These are phyloP conservation scores for Monosporascus ibericus DNA, from an alignment of 2,329 filamentous ascomycete genomes.

Conservation along the genomic window DNA sequence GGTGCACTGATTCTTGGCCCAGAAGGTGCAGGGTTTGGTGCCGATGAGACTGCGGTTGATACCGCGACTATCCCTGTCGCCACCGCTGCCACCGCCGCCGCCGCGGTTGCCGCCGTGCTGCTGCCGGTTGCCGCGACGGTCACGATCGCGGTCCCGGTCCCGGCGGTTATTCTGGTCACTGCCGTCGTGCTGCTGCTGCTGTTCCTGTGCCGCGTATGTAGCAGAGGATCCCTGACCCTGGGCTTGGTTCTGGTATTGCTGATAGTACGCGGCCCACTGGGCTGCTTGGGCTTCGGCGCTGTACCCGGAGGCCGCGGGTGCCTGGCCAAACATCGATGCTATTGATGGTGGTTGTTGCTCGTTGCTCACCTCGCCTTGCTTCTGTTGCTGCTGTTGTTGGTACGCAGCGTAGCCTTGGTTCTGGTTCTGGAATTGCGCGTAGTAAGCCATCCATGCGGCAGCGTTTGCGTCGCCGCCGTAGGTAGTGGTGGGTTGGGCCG, in stretches of 20 bases:
- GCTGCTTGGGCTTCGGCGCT: not conserved
- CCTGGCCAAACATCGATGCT: too few species aligned
- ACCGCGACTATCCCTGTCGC: slow-evolving; percentile 33
- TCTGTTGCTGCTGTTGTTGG: not conserved
- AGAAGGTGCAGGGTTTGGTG: slow-evolving; percentile 66
- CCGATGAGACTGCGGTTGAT: slow-evolving; percentile 55
- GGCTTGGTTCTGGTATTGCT: not conserved
- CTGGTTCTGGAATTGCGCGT: not conserved
- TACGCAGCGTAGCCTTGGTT: not conserved
- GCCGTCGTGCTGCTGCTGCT: not conserved
- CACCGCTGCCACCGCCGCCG: slow-evolving; percentile 31
- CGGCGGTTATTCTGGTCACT: not conserved
- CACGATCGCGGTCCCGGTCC: slow-evolving; percentile 6
- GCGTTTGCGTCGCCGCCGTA: slow-evolving; percentile 6
- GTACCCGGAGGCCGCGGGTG: not conserved
- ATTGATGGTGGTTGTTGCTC: too few species aligned
- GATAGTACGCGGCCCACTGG: not conserved
- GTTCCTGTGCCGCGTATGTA: too few species aligned
- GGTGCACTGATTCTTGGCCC: slow-evolving; percentile 63
- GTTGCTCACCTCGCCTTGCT: not conserved
- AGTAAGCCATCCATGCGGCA: slow-evolving; percentile 7
- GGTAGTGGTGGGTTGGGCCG: not conserved
- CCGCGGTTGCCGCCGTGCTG: slow-evolving; percentile 23
- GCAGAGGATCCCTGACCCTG: not conserved
- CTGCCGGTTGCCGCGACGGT: slow-evolving; percentile 14